Evolutionary conservation across 345 rosid genomes (phyloP), one percentile per base, ranked within the genome.

Genomic region (Murraya paniculata): DNA sequence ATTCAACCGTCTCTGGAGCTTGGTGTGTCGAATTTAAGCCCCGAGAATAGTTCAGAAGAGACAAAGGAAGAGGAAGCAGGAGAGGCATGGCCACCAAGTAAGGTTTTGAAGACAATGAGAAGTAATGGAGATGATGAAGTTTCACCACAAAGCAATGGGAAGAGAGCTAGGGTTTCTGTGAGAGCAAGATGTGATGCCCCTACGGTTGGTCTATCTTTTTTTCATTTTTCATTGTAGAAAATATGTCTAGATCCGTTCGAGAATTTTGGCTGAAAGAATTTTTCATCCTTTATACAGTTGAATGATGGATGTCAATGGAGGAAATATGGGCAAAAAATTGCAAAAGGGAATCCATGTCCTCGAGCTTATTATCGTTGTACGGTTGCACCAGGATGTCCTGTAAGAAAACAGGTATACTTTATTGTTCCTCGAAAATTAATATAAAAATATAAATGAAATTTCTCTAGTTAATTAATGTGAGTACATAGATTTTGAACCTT

Each of bases 281-380:
- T 21, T 69, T 77, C 76, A 38, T 72, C 55, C 5, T 13, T 9
- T 57, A 5, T 68, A 38, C 81, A 94, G 98, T 91, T 94, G 95
- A 91, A 88, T 41, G 98, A 94, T 86, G 98, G 98, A 48, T 93
- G 98, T 73, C 98, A 94, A 78, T 94, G 98, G 98, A 90, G 97
- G 82, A 94, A 94, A 89, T 94, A 94, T 77, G 98, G 98, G 36
- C 97, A 94, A 79, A 94, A 94, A 77, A 89, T 91, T 56, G 82
- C 97, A 0, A 94, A 94, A 86, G 97, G 95, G 64, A 94, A 93
- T 62, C 97, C 98, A 55, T 93, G 98, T 76, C 98, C 98, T 10
- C 87, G 97, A 78, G 98, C 97, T 36, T 94, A 94, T 61, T 94
- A 91, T 78, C 97, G 97, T 22, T 94, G 97, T 85, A 94, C 98